These are phyloP conservation scores for Phytopythium chamaehyphon DNA, from an alignment of 352 stramenopile genomes.

Conservation along the genomic window DNA sequence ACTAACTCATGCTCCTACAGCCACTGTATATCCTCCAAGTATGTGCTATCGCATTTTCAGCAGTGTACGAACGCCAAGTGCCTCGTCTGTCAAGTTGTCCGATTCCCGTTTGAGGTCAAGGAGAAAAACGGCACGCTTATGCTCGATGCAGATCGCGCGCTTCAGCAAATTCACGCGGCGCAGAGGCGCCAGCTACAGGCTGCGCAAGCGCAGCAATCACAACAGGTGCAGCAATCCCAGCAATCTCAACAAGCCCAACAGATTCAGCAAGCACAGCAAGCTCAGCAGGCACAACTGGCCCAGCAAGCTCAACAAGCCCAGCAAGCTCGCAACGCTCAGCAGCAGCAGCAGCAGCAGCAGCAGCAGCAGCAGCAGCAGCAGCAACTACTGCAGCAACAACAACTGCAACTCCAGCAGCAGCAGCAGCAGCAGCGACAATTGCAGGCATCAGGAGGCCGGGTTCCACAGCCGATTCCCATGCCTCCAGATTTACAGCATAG, in stretches of 20 bases:
- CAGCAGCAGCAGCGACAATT: slow-evolving; percentile 14
- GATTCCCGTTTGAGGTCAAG: slow-evolving; percentile 96
- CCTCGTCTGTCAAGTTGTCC: slow-evolving; percentile 95
- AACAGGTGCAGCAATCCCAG: slow-evolving; percentile 31
- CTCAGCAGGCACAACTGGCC: slow-evolving; percentile 32
- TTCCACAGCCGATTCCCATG: slow-evolving; percentile 19
- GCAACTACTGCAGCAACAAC: too few species aligned
- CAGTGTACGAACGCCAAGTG: slow-evolving; percentile 97
- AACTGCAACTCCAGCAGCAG: slow-evolving; percentile 3
- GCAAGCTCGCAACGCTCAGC: slow-evolving; percentile 7
- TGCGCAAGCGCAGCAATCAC: slow-evolving; percentile 39
- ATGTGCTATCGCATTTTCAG: slow-evolving; percentile 99
- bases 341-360: slow-evolving; percentile 15
- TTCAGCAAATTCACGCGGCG: slow-evolving; percentile 76
- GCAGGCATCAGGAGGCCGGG: neutral
- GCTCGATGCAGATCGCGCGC: slow-evolving; percentile 66
- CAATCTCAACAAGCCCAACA: slow-evolving; percentile 20
- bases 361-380: slow-evolving; percentile 4
- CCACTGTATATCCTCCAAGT: slow-evolving; percentile 98
- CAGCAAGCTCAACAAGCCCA: slow-evolving; percentile 11
- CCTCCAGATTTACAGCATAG: slow-evolving; percentile 16
- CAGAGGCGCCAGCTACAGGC: slow-evolving; percentile 44
- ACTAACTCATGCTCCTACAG: slow-evolving; percentile 95
- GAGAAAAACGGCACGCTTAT: slow-evolving; percentile 87
- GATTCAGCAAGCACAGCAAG: slow-evolving; percentile 24